A percentile compares a stretch with the other conserved stretches of the same genome.
These are phyloP conservation scores for Fraxinus angustifolia DNA, from an alignment of 305 asterid genomes.

Conservation along the genomic window DNA sequence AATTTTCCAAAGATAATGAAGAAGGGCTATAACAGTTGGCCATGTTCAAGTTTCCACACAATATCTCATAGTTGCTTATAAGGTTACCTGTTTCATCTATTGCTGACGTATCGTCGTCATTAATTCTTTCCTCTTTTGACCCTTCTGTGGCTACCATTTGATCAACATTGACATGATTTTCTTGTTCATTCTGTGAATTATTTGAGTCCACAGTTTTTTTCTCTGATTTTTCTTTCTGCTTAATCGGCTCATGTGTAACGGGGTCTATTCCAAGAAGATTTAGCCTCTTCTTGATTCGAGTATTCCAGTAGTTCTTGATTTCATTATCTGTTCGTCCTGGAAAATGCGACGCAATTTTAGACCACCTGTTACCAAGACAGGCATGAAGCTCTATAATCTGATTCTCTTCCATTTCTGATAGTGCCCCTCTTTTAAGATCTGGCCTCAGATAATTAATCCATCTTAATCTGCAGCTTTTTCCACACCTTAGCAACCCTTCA, in stretches of 20 bases:
- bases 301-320: conserved; percentile 56
- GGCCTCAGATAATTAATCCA: conserved; percentile 64
- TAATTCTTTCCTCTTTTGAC: neutral
- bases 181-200: neutral
- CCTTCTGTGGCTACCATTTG: neutral
- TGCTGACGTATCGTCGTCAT: neutral
- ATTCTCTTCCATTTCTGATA: conserved; percentile 51
- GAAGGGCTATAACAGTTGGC: conserved; percentile 29
- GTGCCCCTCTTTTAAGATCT: conserved; percentile 53
- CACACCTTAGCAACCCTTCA: conserved; percentile 51
- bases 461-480: conserved; percentile 59
- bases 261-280: conserved; percentile 43
- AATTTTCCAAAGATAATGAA: conserved; percentile 30
- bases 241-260: conserved; percentile 38
- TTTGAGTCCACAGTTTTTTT: neutral
- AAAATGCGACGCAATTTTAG: conserved; percentile 55
- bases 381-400: conserved; percentile 61
- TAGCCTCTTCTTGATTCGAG: conserved; percentile 53
- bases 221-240: conserved; percentile 15
- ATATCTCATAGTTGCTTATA: conserved; percentile 24
- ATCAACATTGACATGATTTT: neutral
- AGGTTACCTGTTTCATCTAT: conserved; percentile 13
- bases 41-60: conserved; percentile 25
- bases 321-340: conserved; percentile 58
- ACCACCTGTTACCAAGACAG: conserved; percentile 70